Evolutionary conservation across 352 stramenopile species (phyloP), one percentile per base, ranked within the genome.

Genomic region (Phytophthora lateralis): DNA sequence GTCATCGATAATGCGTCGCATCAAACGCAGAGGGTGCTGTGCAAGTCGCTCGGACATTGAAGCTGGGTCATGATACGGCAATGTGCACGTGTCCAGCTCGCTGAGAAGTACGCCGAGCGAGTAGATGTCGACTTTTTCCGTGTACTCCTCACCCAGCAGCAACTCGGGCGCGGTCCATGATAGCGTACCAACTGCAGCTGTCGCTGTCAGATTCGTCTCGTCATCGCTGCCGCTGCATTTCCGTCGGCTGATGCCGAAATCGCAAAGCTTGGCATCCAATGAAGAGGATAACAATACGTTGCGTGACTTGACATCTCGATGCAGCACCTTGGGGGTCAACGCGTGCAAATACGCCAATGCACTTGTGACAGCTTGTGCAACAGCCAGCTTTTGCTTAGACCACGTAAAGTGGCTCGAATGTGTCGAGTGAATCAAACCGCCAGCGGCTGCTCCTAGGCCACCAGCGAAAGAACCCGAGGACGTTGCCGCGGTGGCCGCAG

Each of bases 271-370:
- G 48, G 79, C 74, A 18, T 84, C 68, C 52, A 85, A 62, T n/a
- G 62, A 60, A 27, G 69, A 59, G 4, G 72, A 78, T 10, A 96
- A 51, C 24, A 96, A 45, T n/a, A 97, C 77, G 62, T 96, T 97
- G 26, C 84, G 85, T n/a, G 85, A 91, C 58, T 97, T 97, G 30
- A 97, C 66, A 59, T 97, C 89, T 21, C 84, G 85, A 62, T 97
- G 89, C 20, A 97, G 69, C 52, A 96, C 73, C 52, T 89, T 88
- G n/a, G 87, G 88, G 1, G 65, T 78, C 21, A 89, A 61, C 9
- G 53, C 72, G 63, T 97, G 88, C 42, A 97, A 73, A 66, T 95
- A 97, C 18, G 69, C 60, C 41, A 97, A 71, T 11, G 88, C 89
- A 21, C 70, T 75, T 1, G 80, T 85, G 15, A 91, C 60, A 11